Conservation (phyloP, 805 yeast genomes). For the Candida suzukii region DNA sequence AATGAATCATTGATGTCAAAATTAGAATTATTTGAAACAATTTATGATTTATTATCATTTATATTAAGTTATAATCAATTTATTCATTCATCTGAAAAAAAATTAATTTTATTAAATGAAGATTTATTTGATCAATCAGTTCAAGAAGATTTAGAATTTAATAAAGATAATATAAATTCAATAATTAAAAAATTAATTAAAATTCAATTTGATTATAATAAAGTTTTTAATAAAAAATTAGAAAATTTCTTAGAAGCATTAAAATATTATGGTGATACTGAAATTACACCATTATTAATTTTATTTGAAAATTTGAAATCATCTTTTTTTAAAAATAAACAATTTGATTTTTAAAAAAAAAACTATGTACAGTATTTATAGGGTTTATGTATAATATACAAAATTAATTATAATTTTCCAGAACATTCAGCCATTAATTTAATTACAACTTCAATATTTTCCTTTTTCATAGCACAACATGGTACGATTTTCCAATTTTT, state of each 20-base stretch:
- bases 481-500: conserved; percentile 69
- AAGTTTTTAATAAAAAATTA: conserved; percentile 36
- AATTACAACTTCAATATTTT: conserved; percentile 67
- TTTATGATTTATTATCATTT: conserved; percentile 39
- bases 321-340: conserved; percentile 5
- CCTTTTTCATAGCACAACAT: conserved; percentile 69
- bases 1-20: conserved; percentile 64
- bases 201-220: conserved; percentile 34
- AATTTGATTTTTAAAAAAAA: background rate
- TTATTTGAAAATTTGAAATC: conserved; percentile 32
- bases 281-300: conserved; percentile 36
- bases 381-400: background rate
- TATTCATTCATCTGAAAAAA: conserved; percentile 45
- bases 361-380: background rate
- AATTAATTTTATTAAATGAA: conserved; percentile 41
- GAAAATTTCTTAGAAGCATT: conserved; percentile 39
- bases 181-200: conserved; percentile 34
- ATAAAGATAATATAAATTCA: conserved; percentile 29
- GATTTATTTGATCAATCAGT: conserved; percentile 34
- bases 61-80: conserved; percentile 42
- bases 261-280: conserved; percentile 41
- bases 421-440: conserved; percentile 63
- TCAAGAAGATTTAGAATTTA: conserved; percentile 31
- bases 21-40: conserved; percentile 39
- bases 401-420: conserved; percentile 12